Percentiles rank a stretch among this genome's conserved stretches.
phyloP scores from a whole-genome alignment of 192 early-diverging fungal species.

The Coemansia sp. region DNA sequence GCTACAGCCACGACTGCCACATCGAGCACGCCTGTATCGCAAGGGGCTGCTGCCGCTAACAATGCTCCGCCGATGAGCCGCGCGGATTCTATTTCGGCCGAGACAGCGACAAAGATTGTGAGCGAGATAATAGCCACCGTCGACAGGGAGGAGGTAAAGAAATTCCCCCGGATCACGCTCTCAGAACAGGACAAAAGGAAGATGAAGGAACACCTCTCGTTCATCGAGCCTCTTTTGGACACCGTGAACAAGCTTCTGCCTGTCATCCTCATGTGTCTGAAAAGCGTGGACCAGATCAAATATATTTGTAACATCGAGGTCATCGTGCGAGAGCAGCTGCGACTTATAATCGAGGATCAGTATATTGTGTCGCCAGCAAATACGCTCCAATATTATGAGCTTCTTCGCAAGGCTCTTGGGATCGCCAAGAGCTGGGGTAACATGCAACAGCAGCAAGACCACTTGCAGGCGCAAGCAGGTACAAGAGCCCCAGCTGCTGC shows the following conservation, averaged over 20 bases:
- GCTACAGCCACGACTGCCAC: not conserved
- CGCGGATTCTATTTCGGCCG: slow-evolving; percentile 26
- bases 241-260: slow-evolving; percentile 21
- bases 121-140: slow-evolving; percentile 12
- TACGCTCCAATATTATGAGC: not conserved
- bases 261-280: slow-evolving; percentile 27
- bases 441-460: slow-evolving; percentile 16
- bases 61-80: slow-evolving; percentile 12
- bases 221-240: slow-evolving; percentile 20
- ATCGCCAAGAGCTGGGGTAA: slow-evolving; percentile 44
- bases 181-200: slow-evolving; percentile 24
- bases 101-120: slow-evolving; percentile 28
- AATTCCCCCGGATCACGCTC: slow-evolving; percentile 11
- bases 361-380: slow-evolving; percentile 28
- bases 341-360: slow-evolving; percentile 37
- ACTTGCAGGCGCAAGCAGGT: not conserved
- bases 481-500: slow-evolving; percentile 2
- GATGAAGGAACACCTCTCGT: slow-evolving; percentile 19
- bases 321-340: slow-evolving; percentile 32
- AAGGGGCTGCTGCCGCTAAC: not conserved
- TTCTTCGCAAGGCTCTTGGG: slow-evolving; percentile 14
- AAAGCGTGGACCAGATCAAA: slow-evolving; percentile 14
- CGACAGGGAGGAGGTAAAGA: slow-evolving; percentile 4
- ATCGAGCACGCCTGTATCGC: not conserved
- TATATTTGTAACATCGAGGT: slow-evolving; percentile 23